These are phyloP conservation scores for Suillus lakei DNA, from an alignment of 768 basidiomycete species.

Conservation along the genomic window DNA sequence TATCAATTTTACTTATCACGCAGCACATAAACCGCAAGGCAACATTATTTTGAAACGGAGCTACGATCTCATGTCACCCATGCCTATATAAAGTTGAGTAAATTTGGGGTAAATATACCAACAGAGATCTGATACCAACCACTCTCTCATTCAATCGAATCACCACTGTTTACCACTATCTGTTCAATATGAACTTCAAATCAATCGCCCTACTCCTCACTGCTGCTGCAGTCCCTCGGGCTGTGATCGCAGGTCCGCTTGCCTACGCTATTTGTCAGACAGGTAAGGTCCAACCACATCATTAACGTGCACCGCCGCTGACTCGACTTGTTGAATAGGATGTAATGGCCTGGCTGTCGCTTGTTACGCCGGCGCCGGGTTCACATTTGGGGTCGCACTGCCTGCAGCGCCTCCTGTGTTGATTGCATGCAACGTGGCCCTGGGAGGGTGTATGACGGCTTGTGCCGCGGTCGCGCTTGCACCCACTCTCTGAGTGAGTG, in stretches of 20 bases:
- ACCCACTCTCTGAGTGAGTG: conserved; percentile 25
- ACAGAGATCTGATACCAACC: not conserved
- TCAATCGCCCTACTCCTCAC: conserved; percentile 20
- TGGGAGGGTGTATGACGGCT: conserved; percentile 29
- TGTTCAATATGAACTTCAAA: conserved; percentile 29
- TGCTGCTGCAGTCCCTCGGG: conserved; percentile 13
- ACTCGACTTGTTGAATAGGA: conserved; percentile 15
- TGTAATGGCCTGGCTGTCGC: conserved; percentile 25
- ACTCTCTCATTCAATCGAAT: not conserved
- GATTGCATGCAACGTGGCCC: conserved; percentile 23
- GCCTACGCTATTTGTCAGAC: conserved; percentile 30
- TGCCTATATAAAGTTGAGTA: not conserved
- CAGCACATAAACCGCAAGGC: not conserved
- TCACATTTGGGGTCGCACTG: conserved; percentile 27
- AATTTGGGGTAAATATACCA: not conserved
- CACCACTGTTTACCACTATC: not conserved
- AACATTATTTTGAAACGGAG: not conserved
- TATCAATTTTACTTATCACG: no score
- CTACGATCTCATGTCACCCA: not conserved
- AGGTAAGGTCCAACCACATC: conserved; percentile 14
- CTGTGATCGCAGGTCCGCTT: conserved; percentile 22
- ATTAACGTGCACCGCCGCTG: not conserved
- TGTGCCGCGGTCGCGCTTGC: conserved; percentile 25
- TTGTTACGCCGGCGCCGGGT: conserved; percentile 31
- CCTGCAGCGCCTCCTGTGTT: conserved; percentile 24